phyloP scores from a whole-genome alignment of 192 early-diverging fungal species.

The Coemansia nantahalensis region DNA sequence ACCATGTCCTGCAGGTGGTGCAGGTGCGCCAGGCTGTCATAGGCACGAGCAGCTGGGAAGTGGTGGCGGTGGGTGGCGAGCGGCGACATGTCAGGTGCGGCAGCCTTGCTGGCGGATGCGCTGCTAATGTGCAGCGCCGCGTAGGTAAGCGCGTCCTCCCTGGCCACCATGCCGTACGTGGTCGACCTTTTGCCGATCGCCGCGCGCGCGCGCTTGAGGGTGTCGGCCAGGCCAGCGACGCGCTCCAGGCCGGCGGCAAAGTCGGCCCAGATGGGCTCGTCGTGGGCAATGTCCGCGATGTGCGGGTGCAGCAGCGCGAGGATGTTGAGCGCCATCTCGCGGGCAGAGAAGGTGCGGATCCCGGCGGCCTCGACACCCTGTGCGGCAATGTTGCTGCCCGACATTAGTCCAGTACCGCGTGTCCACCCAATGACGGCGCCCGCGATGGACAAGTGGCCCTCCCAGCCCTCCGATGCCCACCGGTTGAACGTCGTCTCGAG shows the following conservation, averaged over 20 bases:
- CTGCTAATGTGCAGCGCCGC: neutral
- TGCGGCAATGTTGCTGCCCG: conserved; percentile 80
- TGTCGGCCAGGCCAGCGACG: neutral
- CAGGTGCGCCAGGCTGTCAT: conserved; percentile 66
- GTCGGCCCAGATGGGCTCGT: conserved; percentile 88
- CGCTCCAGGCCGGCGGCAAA: conserved; percentile 71
- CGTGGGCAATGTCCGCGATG: conserved; percentile 67
- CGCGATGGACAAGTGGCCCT: conserved; percentile 77
- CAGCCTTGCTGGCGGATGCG: neutral
- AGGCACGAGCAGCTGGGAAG: conserved; percentile 11
- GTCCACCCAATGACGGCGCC: conserved; percentile 96
- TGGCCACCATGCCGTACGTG: neutral
- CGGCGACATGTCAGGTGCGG: neutral
- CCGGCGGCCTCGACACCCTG: conserved; percentile 84
- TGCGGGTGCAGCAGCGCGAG: conserved; percentile 83
- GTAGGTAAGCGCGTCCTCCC: conserved; percentile 1
- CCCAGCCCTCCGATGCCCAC: conserved; percentile 87
- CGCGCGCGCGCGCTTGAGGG: neutral
- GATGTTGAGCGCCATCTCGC: conserved; percentile 96
- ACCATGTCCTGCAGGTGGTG: conserved; percentile 68
- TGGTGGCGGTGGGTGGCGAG: neutral
- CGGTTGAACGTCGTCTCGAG: conserved; percentile 88
- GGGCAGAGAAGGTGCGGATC: conserved; percentile 14
- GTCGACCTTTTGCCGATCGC: neutral
- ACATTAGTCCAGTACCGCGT: conserved; percentile 91